Conservation (phyloP, 1,284 basidiomycete species). For the Sphaerobolus stellatus region DNA sequence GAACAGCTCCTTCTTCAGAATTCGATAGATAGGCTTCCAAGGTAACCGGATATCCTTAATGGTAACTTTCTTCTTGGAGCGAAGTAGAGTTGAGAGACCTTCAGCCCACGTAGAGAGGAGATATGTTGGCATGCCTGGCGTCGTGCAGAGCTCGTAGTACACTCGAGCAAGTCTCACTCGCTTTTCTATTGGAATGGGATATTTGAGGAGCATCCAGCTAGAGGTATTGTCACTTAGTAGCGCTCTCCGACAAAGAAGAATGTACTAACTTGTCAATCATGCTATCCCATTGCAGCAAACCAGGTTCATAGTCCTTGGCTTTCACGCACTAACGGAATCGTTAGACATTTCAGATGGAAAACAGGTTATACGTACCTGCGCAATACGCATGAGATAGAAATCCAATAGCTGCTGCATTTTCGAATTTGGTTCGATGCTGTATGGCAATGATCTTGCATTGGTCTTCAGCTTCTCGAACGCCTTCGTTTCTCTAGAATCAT, state of each 20-base stretch:
- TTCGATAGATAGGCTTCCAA: conserved; percentile 84
- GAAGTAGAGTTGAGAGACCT: conserved; percentile 51
- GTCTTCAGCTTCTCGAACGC: conserved; percentile 52
- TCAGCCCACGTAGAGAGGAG: conserved; percentile 61
- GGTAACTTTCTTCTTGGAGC: conserved; percentile 73
- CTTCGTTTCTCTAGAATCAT: not conserved
- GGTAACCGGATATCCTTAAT: conserved; percentile 84
- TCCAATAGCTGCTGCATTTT: conserved; percentile 83
- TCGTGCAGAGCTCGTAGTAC: conserved; percentile 69
- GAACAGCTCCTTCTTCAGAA: conserved; percentile 81
- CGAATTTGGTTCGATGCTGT: conserved; percentile 76
- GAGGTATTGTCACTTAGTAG: conserved; percentile 10
- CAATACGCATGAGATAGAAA: conserved; percentile 61
- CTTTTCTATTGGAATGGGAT: conserved; percentile 80
- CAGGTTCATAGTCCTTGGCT: conserved; percentile 78
- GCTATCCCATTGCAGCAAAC: conserved; percentile 76
- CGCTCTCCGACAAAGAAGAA: conserved; percentile 13
- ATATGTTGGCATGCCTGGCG: conserved; percentile 61
- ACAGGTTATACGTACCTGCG: conserved; percentile 17
- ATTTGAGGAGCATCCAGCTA: conserved; percentile 82
- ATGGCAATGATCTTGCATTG: conserved; percentile 71
- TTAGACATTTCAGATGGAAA: not conserved
- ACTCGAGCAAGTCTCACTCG: conserved; percentile 77
- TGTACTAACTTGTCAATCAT: conserved; percentile 68
- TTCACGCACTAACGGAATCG: conserved; percentile 70